phyloP scores from a whole-genome alignment of 129 eudicot species.

The Silybum marianum region DNA sequence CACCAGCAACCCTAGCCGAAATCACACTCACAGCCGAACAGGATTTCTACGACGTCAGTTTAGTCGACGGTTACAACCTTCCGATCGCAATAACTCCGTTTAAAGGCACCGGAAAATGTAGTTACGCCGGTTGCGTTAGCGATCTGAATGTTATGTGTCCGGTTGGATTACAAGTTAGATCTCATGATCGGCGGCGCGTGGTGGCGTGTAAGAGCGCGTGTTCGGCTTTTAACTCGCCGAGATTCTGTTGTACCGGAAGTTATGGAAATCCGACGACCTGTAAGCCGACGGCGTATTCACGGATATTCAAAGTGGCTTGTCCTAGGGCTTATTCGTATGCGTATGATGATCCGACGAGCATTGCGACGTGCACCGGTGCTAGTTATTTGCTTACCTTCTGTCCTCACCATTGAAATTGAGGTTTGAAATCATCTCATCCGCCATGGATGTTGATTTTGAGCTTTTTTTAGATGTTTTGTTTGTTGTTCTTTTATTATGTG shows the following conservation, averaged over 20 bases:
- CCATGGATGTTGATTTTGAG: neutral
- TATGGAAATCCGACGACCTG: conserved; percentile 83
- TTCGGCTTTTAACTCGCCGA: conserved; percentile 81
- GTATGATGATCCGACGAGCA: conserved; percentile 95
- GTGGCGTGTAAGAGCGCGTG: conserved; percentile 99
- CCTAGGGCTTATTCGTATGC: conserved; percentile 96
- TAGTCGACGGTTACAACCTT: conserved; percentile 92
- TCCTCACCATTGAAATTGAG: conserved; percentile 53
- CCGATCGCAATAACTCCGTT: conserved; percentile 74
- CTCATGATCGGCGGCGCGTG: conserved; percentile 62
- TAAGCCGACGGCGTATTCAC: conserved; percentile 93
- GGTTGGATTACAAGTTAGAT: conserved; percentile 84
- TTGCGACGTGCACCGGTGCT: conserved; percentile 89
- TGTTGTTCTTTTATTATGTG: neutral
- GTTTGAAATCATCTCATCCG: neutral
- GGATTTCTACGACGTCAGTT: conserved; percentile 92
- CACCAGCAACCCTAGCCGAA: conserved; percentile 91
- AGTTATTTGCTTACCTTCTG: conserved; percentile 84
- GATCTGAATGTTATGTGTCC: conserved; percentile 94
- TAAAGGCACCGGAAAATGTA: conserved; percentile 73
- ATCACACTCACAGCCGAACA: conserved; percentile 82
- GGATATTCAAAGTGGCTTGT: conserved; percentile 90
- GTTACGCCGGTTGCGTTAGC: conserved; percentile 82
- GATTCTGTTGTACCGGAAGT: conserved; percentile 89
- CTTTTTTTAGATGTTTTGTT: neutral